These are phyloP conservation scores for Leishmania tarentolae DNA, from an alignment of 208 protist genomes.

Conservation along the genomic window DNA sequence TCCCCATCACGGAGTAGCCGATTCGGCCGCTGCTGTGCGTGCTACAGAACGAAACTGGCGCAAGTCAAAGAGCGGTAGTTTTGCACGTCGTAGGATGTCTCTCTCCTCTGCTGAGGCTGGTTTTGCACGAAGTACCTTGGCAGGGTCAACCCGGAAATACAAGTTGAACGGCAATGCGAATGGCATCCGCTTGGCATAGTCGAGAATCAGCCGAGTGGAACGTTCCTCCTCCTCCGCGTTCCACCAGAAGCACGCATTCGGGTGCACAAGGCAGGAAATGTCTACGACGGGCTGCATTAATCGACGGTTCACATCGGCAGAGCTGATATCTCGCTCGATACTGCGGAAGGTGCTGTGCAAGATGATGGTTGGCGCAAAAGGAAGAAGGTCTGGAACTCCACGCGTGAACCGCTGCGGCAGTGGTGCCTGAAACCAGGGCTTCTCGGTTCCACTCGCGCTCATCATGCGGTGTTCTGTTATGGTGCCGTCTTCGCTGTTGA, in stretches of 20 bases:
- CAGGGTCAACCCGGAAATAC: constrained; percentile 81
- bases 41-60: constrained; percentile 48
- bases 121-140: constrained; percentile 40
- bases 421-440: constrained; percentile 81
- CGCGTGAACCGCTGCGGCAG: constrained; percentile 56
- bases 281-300: constrained; percentile 88
- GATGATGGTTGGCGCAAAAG: constrained; percentile 82
- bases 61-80: constrained; percentile 64
- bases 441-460: constrained; percentile 43
- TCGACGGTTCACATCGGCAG: constrained; percentile 46
- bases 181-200: constrained; percentile 86
- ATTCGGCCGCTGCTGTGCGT: background rate
- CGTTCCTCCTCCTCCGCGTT: constrained; percentile 65
- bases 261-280: constrained; percentile 77
- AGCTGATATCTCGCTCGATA: constrained; percentile 38
- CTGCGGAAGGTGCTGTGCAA: constrained; percentile 60
- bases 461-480: constrained; percentile 74
- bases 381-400: constrained; percentile 70
- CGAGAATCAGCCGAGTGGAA: constrained; percentile 74
- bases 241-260: constrained; percentile 87
- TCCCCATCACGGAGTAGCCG: background rate
- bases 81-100: constrained; percentile 38
- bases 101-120: constrained; percentile 42
- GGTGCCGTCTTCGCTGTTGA: background rate
- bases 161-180: constrained; percentile 87